These are phyloP conservation scores for Nakazawaea populi DNA, from an alignment of 805 yeast genomes.

Conservation along the genomic window DNA sequence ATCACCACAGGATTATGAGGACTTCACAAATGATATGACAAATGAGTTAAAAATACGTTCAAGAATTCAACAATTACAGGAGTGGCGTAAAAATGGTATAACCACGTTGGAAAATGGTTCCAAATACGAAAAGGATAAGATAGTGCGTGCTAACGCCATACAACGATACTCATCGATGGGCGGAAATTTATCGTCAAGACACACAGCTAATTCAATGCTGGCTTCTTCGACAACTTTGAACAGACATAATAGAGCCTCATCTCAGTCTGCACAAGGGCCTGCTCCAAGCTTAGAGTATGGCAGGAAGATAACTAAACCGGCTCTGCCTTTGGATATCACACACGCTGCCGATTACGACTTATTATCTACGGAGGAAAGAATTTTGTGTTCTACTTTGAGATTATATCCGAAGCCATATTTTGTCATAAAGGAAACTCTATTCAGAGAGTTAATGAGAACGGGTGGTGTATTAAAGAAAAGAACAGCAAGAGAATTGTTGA, in stretches of 20 bases:
- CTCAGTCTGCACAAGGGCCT: conserved; percentile 10
- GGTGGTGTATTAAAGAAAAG: conserved; percentile 82
- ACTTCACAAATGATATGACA: conserved; percentile 65
- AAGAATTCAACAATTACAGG: conserved; percentile 85
- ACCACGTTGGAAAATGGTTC: conserved; percentile 77
- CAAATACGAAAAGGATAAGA: conserved; percentile 84
- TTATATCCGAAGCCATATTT: conserved; percentile 90
- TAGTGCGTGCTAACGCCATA: conserved; percentile 54
- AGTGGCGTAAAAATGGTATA: conserved; percentile 88
- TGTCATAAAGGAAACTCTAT: conserved; percentile 84
- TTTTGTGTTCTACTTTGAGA: conserved; percentile 74
- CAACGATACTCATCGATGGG: conserved; percentile 38
- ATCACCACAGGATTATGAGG: conserved; percentile 75
- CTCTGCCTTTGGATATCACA: conserved; percentile 59
- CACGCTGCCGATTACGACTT: conserved; percentile 80
- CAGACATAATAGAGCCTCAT: conserved; percentile 10
- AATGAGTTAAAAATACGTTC: conserved; percentile 75
- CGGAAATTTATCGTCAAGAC: conserved; percentile 12
- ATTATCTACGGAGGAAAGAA: conserved; percentile 82
- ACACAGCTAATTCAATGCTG: conserved; percentile 15
- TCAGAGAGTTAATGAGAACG: conserved; percentile 78
- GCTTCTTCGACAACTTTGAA: conserved; percentile 9
- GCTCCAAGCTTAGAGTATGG: conserved; percentile 21
- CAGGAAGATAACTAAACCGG: conserved; percentile 31
- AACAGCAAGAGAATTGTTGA: conserved; percentile 76